Base-by-base conservation (phyloP, 139 green algal species). In the Mesostigma viride region DNA sequence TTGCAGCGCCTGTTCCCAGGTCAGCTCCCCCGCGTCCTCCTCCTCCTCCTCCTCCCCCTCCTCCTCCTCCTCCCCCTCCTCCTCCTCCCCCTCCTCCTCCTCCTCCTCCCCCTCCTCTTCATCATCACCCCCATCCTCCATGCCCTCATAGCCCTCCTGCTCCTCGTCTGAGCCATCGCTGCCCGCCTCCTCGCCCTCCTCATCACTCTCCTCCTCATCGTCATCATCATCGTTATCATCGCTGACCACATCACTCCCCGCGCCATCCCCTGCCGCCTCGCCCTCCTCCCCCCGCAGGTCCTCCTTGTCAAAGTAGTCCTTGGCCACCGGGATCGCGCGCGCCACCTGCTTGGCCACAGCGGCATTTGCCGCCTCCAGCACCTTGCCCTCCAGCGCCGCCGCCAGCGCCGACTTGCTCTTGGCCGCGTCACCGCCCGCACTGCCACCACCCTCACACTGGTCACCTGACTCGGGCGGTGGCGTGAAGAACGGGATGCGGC, bases 401-500 rank as follows among this genome's bases (percentile, higher is more conserved):
- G 5, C 28, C 46, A 11, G 35, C 58, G 1, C 1, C 40, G 24
- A 0, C n/a, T 44, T 68, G 45, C 31, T 31, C 32, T 0, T 47
- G n/a, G n/a, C 40, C 40, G 40, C 14, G 40, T 14, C 14, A 53
- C 26, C 4, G 51, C 58, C 0, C 65, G 69, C 24, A 63, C 45
- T 33, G 28, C 27, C 1, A 3, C n/a, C 40, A 53, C 17, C 40
- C 14, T 53, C 40, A 53, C 40, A 17, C 40, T n/a, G n/a, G n/a
- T n/a, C n/a, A n/a, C n/a, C n/a, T n/a, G n/a, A n/a, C 28, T 67
- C 64, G 5, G 70, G 77, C 2, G 93, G 93, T 33, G 93, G 81
- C 2, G 78, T 86, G 78, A 95, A 99, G 83, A 90, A 99, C 34
- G 93, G 93, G 35, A 99, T 87, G 76, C 91, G 92, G 60, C 93